Evolutionary conservation across 2,329 filamentous ascomycete species (phyloP).

Genomic region (Annulohypoxylon truncatum): DNA sequence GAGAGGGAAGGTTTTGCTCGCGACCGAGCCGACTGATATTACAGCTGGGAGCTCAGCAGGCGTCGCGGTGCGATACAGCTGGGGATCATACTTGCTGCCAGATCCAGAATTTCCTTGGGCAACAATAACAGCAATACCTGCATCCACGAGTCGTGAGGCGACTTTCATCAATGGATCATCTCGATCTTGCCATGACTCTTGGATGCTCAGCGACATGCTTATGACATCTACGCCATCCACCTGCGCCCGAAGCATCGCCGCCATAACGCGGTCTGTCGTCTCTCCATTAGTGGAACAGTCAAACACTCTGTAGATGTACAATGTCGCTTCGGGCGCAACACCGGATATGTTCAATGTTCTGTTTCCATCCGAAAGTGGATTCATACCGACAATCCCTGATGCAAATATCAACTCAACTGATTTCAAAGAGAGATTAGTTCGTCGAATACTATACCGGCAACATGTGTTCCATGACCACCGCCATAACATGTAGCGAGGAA

Average conservation of each 20-base stretch:
- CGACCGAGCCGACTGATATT: slow-evolving; percentile 42
- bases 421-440: background rate
- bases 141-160: slow-evolving; percentile 22
- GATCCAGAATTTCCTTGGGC: slow-evolving; percentile 41
- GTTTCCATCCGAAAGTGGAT: slow-evolving; percentile 19
- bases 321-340: slow-evolving; percentile 32
- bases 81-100: slow-evolving; percentile 32
- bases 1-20: slow-evolving; percentile 35
- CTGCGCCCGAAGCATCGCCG: slow-evolving; percentile 43
- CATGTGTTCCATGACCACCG: slow-evolving; percentile 34
- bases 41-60: slow-evolving; percentile 33
- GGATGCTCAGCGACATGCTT: slow-evolving; percentile 44
- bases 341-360: slow-evolving; percentile 29
- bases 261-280: slow-evolving; percentile 42
- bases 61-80: slow-evolving; percentile 33
- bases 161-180: slow-evolving; percentile 30
- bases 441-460: slow-evolving; percentile 24
- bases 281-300: slow-evolving; percentile 22
- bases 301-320: slow-evolving; percentile 32
- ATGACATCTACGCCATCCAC: slow-evolving; percentile 47
- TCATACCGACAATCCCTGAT: slow-evolving; percentile 32
- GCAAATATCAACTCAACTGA: background rate
- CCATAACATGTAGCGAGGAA: slow-evolving; percentile 29
- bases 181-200: slow-evolving; percentile 28
- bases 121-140: slow-evolving; percentile 41